A percentile compares a stretch with the other conserved stretches of the same genome.
These are phyloP conservation scores for Penicillium ochrochloron DNA, from an alignment of 495 filamentous ascomycete species.

Conservation along the genomic window DNA sequence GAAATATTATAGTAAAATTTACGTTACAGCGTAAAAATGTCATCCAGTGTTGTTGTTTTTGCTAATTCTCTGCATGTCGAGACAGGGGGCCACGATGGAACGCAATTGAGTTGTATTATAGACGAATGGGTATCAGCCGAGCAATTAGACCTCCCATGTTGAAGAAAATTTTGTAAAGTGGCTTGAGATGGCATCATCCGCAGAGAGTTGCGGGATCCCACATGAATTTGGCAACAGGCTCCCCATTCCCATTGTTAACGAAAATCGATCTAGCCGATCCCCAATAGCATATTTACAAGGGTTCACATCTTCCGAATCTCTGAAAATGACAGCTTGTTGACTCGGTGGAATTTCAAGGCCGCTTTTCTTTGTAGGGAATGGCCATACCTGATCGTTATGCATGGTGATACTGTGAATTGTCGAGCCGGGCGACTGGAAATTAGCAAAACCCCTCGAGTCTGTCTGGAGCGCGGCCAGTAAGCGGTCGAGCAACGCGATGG, in stretches of 20 bases:
- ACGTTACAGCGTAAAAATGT: no score
- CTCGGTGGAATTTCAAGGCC: not conserved
- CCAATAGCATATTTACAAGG: not conserved
- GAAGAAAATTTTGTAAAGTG: not conserved
- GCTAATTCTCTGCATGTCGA: no score
- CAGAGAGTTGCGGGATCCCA: not conserved
- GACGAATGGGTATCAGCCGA: no score
- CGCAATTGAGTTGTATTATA: no score
- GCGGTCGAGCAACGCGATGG: not conserved
- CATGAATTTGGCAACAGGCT: not conserved
- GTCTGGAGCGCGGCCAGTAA: not conserved
- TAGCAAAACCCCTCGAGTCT: not conserved
- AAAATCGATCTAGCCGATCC: slow-evolving; percentile 5
- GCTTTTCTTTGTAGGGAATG: not conserved
- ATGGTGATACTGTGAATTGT: not conserved
- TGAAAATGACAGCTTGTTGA: not conserved
- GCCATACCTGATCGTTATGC: not conserved
- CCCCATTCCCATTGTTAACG: slow-evolving; percentile 7
- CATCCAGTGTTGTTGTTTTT: no score
- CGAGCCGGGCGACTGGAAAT: not conserved
- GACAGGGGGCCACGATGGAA: no score
- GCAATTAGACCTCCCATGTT: no score
- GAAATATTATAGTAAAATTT: no score
- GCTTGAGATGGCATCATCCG: not conserved
- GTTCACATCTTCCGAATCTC: not conserved